These are phyloP conservation scores for Colletotrichum orbiculare DNA, from an alignment of 2,329 filamentous ascomycete genomes.

Conservation along the genomic window DNA sequence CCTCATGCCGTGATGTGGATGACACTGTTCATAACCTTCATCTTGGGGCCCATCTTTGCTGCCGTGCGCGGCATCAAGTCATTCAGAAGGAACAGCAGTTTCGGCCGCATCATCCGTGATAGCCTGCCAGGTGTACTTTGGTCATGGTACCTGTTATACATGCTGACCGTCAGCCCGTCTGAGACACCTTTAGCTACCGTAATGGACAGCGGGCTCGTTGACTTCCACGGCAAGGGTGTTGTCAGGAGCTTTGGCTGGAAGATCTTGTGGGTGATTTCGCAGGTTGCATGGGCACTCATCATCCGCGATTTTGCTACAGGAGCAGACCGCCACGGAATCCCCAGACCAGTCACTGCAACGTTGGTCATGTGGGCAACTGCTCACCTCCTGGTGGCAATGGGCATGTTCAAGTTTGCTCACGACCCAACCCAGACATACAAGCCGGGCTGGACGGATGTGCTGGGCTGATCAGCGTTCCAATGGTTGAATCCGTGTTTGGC, in stretches of 20 bases:
- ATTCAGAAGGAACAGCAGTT: neutral
- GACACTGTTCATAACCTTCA: neutral
- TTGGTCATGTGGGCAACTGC: neutral
- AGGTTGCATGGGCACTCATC: neutral
- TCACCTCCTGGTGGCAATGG: neutral
- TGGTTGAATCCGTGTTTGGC: too few relatives aligned
- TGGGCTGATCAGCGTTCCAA: neutral
- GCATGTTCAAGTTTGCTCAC: slow-evolving; percentile 11
- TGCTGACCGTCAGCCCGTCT: too few relatives aligned
- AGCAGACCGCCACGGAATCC: neutral
- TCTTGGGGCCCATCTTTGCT: neutral
- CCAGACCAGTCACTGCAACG: neutral
- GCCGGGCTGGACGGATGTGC: slow-evolving; percentile 15
- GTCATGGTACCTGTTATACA: too few relatives aligned
- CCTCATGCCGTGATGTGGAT: neutral
- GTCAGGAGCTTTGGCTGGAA: neutral
- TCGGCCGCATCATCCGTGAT: neutral
- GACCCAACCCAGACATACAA: slow-evolving; percentile 8
- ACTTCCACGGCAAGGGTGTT: too few relatives aligned
- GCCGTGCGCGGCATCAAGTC: neutral
- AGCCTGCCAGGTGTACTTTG: neutral
- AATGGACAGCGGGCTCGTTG: neutral
- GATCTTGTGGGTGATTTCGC: neutral
- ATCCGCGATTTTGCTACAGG: neutral
- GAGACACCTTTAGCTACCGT: too few relatives aligned